These are phyloP conservation scores for Amanita exitialis DNA, from an alignment of 768 basidiomycete species.

Conservation along the genomic window DNA sequence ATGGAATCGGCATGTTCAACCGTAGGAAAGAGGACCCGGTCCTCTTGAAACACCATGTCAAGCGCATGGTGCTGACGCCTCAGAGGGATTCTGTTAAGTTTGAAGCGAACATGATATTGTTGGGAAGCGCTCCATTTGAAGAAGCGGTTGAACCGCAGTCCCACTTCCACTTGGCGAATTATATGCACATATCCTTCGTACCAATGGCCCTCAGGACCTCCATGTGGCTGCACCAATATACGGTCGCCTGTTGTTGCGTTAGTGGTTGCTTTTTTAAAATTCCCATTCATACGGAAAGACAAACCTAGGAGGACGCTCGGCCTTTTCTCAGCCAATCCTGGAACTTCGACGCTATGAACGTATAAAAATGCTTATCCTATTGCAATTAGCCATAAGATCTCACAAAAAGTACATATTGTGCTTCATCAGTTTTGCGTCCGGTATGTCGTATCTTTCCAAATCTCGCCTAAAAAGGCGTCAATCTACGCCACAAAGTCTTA, in stretches of 20 bases:
- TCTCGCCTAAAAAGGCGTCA: conserved; percentile 16
- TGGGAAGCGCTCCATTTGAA: conserved; percentile 16
- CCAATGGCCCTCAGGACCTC: conserved; percentile 24
- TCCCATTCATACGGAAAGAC: conserved; percentile 34
- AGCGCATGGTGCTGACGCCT: conserved; percentile 45
- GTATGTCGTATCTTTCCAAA: conserved; percentile 26
- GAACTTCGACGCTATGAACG: conserved; percentile 26
- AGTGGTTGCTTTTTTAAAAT: conserved; percentile 23
- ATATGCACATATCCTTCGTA: conserved; percentile 40
- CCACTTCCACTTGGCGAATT: conserved; percentile 30
- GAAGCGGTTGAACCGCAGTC: conserved; percentile 26
- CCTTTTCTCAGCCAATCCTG: conserved; percentile 37
- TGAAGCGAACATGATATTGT: conserved; percentile 28
- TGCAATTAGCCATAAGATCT: conserved; percentile 7
- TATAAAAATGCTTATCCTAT: not conserved
- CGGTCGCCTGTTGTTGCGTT: conserved; percentile 3
- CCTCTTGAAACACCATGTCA: conserved; percentile 22
- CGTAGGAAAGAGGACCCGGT: conserved; percentile 31
- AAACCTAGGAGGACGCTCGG: conserved; percentile 30
- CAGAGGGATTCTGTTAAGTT: conserved; percentile 35
- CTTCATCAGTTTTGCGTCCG: conserved; percentile 19
- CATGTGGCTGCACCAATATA: conserved; percentile 30
- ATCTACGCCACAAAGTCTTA: not conserved
- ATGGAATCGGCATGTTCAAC: no score
- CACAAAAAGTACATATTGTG: conserved; percentile 30